A percentile compares a stretch with the other conserved stretches of the same genome.
These are phyloP conservation scores for Picea glauca DNA, from an alignment of 75 land plant genomes.

Conservation along the genomic window DNA sequence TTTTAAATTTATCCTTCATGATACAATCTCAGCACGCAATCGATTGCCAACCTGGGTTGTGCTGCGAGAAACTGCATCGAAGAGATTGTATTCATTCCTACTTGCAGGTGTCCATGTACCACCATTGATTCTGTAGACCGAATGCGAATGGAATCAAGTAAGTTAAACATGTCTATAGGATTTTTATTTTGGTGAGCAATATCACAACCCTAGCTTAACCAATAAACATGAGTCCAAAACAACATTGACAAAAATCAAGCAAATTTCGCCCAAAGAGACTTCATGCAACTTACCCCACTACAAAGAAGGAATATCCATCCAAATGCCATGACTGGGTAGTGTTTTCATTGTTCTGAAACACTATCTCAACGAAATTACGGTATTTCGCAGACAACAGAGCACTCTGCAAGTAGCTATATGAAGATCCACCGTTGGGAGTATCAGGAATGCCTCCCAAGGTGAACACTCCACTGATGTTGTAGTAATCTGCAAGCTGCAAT, in stretches of 20 bases:
- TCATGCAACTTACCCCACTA: conserved; percentile 63
- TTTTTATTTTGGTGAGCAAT: no score
- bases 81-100: conserved; percentile 53
- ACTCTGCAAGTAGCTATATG: conserved; percentile 22
- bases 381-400: conserved; percentile 39
- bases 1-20: no score
- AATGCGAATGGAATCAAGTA: no score
- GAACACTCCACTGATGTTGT: conserved; percentile 62
- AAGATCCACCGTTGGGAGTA: conserved; percentile 27
- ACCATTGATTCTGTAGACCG: conserved; percentile 47
- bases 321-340: conserved; percentile 78
- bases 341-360: conserved; percentile 83
- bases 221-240: no score
- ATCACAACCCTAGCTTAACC: no score
- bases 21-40: neutral
- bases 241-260: no score
- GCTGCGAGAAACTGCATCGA: conserved; percentile 59
- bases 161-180: no score
- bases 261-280: no score
- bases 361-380: conserved; percentile 70
- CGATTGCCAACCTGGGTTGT: conserved; percentile 48
- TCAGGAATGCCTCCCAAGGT: conserved; percentile 36
- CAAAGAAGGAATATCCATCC: conserved; percentile 86
- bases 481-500: conserved; percentile 84
- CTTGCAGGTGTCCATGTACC: conserved; percentile 50